Evolutionary conservation across 73 alveolate species (phyloP).

Genomic region (Paramecium octaurelia): DNA sequence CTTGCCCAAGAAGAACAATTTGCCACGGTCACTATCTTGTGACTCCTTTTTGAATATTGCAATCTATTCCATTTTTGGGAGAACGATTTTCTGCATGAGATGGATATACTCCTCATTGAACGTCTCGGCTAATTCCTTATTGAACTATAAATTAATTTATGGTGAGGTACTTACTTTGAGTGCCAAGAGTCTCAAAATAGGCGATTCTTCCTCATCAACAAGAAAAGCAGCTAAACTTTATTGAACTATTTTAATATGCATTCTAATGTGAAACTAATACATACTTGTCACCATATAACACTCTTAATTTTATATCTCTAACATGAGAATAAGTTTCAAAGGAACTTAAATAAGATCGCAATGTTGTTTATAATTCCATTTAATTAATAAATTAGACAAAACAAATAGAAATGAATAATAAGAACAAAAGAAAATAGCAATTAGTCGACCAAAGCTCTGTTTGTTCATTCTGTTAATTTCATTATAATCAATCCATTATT

Average conservation of each 20-base stretch:
- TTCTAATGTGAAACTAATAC: background rate
- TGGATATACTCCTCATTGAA: conserved; percentile 2
- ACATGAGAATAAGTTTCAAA: background rate
- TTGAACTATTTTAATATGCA: background rate
- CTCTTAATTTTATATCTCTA: conserved; percentile 40
- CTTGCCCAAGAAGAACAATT: background rate
- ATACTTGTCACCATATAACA: conserved; percentile 22
- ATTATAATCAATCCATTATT: background rate
- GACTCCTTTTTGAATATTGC: background rate
- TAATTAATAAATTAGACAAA: background rate
- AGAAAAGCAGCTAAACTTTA: background rate
- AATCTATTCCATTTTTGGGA: conserved; percentile 15
- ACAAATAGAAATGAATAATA: background rate
- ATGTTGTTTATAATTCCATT: background rate
- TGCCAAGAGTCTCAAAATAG: conserved; percentile 13
- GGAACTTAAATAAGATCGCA: conserved; percentile 16
- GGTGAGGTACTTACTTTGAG: background rate
- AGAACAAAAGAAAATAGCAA: background rate
- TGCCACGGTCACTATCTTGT: conserved; percentile 7
- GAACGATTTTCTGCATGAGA: background rate
- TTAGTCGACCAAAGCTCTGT: background rate
- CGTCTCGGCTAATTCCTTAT: conserved; percentile 28
- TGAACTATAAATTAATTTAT: background rate
- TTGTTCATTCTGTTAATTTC: background rate
- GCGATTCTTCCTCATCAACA: background rate